Percentiles rank a stretch among this genome's conserved stretches.
These are phyloP conservation scores for Fraxinus latifolia DNA, from an alignment of 305 asterid species.

Conservation along the genomic window DNA sequence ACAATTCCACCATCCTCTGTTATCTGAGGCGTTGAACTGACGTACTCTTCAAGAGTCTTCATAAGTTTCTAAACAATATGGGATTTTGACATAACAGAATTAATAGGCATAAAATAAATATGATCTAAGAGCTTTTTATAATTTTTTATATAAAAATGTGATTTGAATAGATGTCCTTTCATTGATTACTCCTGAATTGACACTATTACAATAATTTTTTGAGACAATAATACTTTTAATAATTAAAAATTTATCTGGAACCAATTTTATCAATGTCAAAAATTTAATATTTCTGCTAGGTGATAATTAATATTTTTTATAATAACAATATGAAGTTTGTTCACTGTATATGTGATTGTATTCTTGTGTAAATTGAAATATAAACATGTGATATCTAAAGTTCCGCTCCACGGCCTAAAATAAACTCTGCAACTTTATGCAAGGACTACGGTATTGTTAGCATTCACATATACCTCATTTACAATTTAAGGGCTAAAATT, in stretches of 20 bases:
- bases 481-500: background rate
- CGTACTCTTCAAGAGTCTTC: conserved; percentile 75
- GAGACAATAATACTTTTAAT: background rate
- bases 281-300: background rate
- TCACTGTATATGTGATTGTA: background rate
- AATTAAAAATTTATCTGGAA: background rate
- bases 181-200: background rate
- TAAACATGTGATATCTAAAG: background rate
- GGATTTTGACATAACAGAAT: conserved; percentile 10
- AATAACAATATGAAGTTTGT: background rate
- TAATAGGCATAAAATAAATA: conserved; percentile 16
- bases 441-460: background rate
- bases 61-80: conserved; percentile 60
- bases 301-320: background rate
- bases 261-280: background rate
- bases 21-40: conserved; percentile 88
- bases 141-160: background rate
- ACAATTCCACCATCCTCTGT: conserved; percentile 88
- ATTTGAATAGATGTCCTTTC: background rate
- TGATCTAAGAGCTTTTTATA: background rate
- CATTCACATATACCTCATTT: background rate
- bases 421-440: background rate
- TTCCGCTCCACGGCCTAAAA: background rate
- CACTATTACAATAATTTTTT: background rate
- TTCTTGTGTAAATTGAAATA: background rate